Percentiles rank a stretch among this genome's conserved stretches.
phyloP scores from a whole-genome alignment of 2,329 filamentous ascomycete genomes.

The Cladosporium sp. region DNA sequence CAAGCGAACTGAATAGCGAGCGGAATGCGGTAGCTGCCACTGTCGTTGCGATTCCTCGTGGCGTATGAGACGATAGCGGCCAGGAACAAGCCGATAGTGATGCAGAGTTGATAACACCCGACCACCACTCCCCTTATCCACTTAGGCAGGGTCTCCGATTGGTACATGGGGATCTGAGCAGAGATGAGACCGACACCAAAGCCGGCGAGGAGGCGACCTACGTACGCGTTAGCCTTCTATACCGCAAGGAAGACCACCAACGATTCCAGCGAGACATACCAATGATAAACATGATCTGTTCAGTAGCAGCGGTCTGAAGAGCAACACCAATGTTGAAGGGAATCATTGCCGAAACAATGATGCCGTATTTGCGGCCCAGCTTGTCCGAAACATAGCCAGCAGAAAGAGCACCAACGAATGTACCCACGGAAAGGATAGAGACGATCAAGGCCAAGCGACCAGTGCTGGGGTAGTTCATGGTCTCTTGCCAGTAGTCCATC shows the following conservation, averaged over 20 bases:
- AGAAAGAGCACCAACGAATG: slow-evolving; percentile 70
- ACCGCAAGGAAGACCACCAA: neutral
- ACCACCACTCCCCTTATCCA: slow-evolving; percentile 78
- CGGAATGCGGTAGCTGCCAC: slow-evolving; percentile 40
- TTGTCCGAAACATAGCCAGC: slow-evolving; percentile 70
- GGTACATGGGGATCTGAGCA: slow-evolving; percentile 64
- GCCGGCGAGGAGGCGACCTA: slow-evolving; percentile 62
- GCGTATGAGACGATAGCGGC: slow-evolving; percentile 69
- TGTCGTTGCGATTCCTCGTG: slow-evolving; percentile 49
- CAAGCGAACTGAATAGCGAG: slow-evolving; percentile 40
- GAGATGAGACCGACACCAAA: slow-evolving; percentile 69
- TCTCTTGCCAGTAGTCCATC: slow-evolving; percentile 30
- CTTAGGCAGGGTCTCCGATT: slow-evolving; percentile 79
- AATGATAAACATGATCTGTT: slow-evolving; percentile 57
- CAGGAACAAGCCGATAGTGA: slow-evolving; percentile 68
- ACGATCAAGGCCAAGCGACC: slow-evolving; percentile 63
- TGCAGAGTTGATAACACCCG: slow-evolving; percentile 74
- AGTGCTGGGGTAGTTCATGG: slow-evolving; percentile 29
- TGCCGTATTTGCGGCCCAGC: slow-evolving; percentile 68
- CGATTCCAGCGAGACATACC: slow-evolving; percentile 23
- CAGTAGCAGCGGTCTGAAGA: slow-evolving; percentile 66
- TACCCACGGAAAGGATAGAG: slow-evolving; percentile 79
- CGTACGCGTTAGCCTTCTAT: neutral
- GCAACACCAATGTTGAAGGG: slow-evolving; percentile 72
- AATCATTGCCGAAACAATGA: slow-evolving; percentile 61